A percentile compares a stretch with the other conserved stretches of the same genome.
Evolutionary conservation across 106 monocot species (phyloP).

Genomic region (Narthecium ossifragum): DNA sequence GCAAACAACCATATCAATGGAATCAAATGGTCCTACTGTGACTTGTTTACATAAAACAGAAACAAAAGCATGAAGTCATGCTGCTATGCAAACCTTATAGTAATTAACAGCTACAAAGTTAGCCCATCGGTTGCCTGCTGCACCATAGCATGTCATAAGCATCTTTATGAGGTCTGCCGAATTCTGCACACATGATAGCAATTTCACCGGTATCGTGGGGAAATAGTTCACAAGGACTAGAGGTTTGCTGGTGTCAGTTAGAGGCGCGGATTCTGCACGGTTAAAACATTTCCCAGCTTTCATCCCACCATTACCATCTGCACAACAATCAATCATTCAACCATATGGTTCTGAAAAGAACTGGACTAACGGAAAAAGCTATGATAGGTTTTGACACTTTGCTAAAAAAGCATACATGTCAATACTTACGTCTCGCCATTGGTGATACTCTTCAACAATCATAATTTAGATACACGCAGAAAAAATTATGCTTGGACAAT

Average conservation of each 20-base stretch:
- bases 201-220: constrained; percentile 34
- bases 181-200: constrained; percentile 40
- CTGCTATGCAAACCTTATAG: constrained; percentile 51
- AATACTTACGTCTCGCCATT: too few relatives aligned
- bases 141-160: constrained; percentile 48
- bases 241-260: constrained; percentile 48
- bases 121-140: constrained; percentile 60
- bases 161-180: constrained; percentile 48
- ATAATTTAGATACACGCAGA: too few relatives aligned
- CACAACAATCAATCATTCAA: not conserved
- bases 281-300: constrained; percentile 45
- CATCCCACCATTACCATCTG: constrained; percentile 81
- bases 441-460: too few relatives aligned
- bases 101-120: constrained; percentile 78
- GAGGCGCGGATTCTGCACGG: constrained; percentile 54
- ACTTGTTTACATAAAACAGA: not conserved
- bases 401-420: too few relatives aligned
- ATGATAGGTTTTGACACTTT: too few relatives aligned
- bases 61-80: not conserved
- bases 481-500: too few relatives aligned
- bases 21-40: too few relatives aligned
- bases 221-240: constrained; percentile 72
- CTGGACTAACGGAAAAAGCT: not conserved
- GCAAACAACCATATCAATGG: too few relatives aligned
- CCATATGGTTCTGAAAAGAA: too few relatives aligned